phyloP scores from a whole-genome alignment of 1,284 basidiomycete species.

The Rhodotorula sp. region DNA sequence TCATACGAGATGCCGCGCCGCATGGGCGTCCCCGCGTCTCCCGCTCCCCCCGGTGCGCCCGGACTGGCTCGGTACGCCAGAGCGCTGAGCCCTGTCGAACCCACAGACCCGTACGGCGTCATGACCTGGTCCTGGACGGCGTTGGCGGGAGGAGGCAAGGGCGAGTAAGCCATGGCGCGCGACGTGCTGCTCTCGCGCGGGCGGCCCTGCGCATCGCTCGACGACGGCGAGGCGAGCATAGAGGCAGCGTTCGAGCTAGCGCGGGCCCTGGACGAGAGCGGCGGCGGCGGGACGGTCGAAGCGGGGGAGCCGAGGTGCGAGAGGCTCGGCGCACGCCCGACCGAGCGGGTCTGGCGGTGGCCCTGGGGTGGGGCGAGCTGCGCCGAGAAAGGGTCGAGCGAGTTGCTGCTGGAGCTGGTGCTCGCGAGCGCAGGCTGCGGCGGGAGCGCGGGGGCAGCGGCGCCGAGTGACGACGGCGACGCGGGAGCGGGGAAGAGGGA shows the following conservation, averaged over 20 bases:
- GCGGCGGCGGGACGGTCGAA: not conserved
- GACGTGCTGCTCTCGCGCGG: not conserved
- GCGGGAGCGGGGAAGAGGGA: not conserved
- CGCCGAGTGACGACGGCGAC: not conserved
- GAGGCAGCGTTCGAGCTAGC: not conserved
- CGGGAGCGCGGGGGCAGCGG: not conserved
- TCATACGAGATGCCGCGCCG: slow-evolving; percentile 25
- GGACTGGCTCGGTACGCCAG: not conserved
- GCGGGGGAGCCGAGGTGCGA: not conserved
- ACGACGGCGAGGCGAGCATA: not conserved
- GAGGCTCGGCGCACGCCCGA: not conserved
- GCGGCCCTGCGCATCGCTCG: not conserved
- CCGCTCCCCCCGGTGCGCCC: not conserved
- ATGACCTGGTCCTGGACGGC: too few species aligned
- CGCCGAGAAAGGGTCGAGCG: not conserved
- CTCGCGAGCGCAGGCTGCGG: not conserved
- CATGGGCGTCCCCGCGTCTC: not conserved
- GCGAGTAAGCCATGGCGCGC: slow-evolving; percentile 24
- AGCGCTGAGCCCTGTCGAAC: not conserved
- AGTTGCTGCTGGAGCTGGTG: not conserved
- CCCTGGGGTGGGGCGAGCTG: not conserved
- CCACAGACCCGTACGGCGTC: not conserved
- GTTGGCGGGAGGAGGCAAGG: not conserved
- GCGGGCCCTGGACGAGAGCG: not conserved
- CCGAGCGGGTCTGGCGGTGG: slow-evolving; percentile 7